Percentiles rank a stretch among this genome's conserved stretches.
phyloP scores from a whole-genome alignment of 2,329 filamentous ascomycete species.

The Sclerotinia minor region DNA sequence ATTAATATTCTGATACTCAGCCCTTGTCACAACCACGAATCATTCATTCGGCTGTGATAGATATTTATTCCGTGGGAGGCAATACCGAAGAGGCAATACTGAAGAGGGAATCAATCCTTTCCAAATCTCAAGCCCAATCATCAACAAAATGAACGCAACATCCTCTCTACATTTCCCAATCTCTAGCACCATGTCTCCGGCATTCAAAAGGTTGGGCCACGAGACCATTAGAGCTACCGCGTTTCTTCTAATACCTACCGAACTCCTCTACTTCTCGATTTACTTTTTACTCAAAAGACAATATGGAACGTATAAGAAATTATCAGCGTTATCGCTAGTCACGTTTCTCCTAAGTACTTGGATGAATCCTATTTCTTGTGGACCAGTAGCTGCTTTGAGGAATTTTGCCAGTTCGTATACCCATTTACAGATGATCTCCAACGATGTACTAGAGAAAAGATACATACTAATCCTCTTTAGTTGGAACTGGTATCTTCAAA shows the following conservation, averaged over 20 bases:
- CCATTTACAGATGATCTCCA: background rate
- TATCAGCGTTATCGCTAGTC: constrained; percentile 34
- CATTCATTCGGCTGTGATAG: background rate
- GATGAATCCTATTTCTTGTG: constrained; percentile 41
- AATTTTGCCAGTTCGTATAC: constrained; percentile 41
- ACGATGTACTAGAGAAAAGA: background rate
- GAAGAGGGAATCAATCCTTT: background rate
- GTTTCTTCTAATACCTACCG: constrained; percentile 38
- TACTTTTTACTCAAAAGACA: constrained; percentile 38
- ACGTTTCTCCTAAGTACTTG: constrained; percentile 38
- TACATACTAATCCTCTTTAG: constrained; percentile 28
- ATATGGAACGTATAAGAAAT: constrained; percentile 32
- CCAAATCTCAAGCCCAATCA: background rate
- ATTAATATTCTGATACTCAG: background rate
- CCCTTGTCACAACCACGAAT: background rate
- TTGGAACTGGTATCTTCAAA: constrained; percentile 46
- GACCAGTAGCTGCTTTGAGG: constrained; percentile 40
- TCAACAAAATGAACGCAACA: constrained; percentile 36
- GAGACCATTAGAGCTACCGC: constrained; percentile 36
- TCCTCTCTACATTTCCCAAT: constrained; percentile 28
- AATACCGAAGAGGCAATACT: background rate
- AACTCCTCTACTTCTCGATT: constrained; percentile 41
- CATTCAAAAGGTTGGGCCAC: constrained; percentile 34
- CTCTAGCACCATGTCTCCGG: constrained; percentile 32
- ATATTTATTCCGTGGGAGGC: background rate